These are phyloP conservation scores for Suhomyces ambrosiae DNA, from an alignment of 1,139 yeast genomes.

Conservation along the genomic window DNA sequence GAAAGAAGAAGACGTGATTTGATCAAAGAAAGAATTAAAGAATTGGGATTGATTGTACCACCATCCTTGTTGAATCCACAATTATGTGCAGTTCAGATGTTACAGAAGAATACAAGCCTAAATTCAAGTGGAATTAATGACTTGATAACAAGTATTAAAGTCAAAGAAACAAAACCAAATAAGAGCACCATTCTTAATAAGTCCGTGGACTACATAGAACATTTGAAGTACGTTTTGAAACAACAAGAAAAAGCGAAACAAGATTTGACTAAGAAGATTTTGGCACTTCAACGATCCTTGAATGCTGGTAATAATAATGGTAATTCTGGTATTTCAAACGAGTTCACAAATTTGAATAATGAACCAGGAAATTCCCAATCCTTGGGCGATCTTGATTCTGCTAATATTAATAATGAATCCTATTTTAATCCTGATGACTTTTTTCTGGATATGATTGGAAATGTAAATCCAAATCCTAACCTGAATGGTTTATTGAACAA, in stretches of 20 bases:
- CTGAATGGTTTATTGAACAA: slow-evolving; percentile 8
- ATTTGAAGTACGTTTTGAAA: slow-evolving; percentile 48
- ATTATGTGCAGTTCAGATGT: slow-evolving; percentile 49
- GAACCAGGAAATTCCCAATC: neutral
- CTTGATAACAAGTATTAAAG: slow-evolving; percentile 40
- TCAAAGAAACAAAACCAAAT: slow-evolving; percentile 71
- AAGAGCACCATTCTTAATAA: slow-evolving; percentile 68
- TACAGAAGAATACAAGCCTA: slow-evolving; percentile 38
- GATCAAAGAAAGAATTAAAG: slow-evolving; percentile 75
- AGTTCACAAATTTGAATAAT: slow-evolving; percentile 1
- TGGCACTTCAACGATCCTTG: slow-evolving; percentile 8
- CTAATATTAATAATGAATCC: slow-evolving; percentile 5
- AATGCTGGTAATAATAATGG: slow-evolving; percentile 2
- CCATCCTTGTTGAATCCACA: slow-evolving; percentile 63
- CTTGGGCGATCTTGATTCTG: neutral
- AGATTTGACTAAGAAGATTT: slow-evolving; percentile 13
- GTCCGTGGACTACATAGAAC: slow-evolving; percentile 68
- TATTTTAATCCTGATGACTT: slow-evolving; percentile 22
- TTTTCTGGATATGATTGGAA: slow-evolving; percentile 20
- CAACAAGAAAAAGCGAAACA: slow-evolving; percentile 35
- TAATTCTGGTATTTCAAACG: neutral
- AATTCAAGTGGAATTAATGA: slow-evolving; percentile 41
- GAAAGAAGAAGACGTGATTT: slow-evolving; percentile 78
- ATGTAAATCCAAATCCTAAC: slow-evolving; percentile 10
- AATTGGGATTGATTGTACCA: slow-evolving; percentile 69